Evolutionary conservation across 805 yeast species (phyloP).

Genomic region (Hanseniaspora thailandica): DNA sequence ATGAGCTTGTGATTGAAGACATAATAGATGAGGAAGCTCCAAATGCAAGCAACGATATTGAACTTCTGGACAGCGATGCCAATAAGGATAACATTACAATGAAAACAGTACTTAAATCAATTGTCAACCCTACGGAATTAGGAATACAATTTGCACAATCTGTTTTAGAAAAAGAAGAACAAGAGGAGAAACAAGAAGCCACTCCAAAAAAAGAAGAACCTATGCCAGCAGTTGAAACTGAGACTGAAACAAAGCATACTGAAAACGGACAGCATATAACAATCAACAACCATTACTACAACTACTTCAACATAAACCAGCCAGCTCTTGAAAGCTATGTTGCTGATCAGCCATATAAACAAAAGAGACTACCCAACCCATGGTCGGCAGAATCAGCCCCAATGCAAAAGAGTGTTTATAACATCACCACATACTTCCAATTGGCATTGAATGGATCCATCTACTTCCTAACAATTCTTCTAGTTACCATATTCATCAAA

Average conservation of each 20-base stretch:
- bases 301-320: constrained; percentile 1
- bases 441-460: neutral
- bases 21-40: neutral
- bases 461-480: neutral
- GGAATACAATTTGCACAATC: constrained; percentile 9
- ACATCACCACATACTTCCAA: constrained; percentile 1
- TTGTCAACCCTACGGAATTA: constrained; percentile 14
- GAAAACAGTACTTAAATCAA: constrained; percentile 1
- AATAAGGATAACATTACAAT: neutral
- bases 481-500: neutral
- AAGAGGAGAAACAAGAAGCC: neutral
- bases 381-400: constrained; percentile 2
- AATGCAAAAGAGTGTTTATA: neutral
- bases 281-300: constrained; percentile 11
- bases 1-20: neutral
- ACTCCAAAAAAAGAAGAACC: neutral
- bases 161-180: neutral
- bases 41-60: neutral
- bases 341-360: no score
- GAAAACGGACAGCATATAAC: neutral
- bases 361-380: neutral
- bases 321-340: neutral
- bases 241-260: neutral
- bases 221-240: neutral
- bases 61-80: neutral